Evolutionary conservation across 2,329 filamentous ascomycete genomes (phyloP).

Genomic region (Talaromyces sp.): DNA sequence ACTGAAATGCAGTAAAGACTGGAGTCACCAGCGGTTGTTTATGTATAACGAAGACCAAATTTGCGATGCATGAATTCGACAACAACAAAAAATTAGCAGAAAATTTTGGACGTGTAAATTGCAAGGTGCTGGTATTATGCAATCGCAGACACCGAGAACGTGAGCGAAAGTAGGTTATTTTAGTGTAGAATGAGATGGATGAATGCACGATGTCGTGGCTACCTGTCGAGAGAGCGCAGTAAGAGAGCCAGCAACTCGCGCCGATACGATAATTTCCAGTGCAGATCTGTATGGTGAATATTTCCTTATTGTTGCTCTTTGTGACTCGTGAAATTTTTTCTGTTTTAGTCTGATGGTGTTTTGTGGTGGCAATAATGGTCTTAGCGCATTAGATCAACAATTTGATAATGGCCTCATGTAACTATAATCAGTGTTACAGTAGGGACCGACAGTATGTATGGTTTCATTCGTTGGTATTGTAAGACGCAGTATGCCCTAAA

Average conservation of each 20-base stretch:
- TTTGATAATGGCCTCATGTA: slow-evolving; percentile 18
- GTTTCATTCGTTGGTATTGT: neutral
- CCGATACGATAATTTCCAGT: neutral
- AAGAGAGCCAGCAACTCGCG: neutral
- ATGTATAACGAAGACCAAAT: neutral
- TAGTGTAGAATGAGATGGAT: slow-evolving; percentile 6
- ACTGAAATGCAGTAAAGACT: neutral
- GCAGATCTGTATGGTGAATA: neutral
- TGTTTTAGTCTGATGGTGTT: neutral
- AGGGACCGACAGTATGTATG: neutral
- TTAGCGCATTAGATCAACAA: slow-evolving; percentile 9
- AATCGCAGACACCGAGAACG: slow-evolving; percentile 9
- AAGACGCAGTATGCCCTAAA: neutral
- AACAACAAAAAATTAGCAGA: neutral
- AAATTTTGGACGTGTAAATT: neutral
- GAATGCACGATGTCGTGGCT: slow-evolving; percentile 13
- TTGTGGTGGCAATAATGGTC: slow-evolving; percentile 13
- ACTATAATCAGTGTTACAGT: slow-evolving; percentile 11
- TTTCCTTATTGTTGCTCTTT: neutral
- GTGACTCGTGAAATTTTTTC: neutral
- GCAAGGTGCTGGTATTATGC: slow-evolving; percentile 3
- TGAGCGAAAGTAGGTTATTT: neutral
- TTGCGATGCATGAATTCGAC: slow-evolving; percentile 2
- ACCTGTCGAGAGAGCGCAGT: neutral
- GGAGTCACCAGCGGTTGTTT: neutral